These are phyloP conservation scores for Hymenoscyphus linearis DNA, from an alignment of 2,329 filamentous ascomycete genomes.

Conservation along the genomic window DNA sequence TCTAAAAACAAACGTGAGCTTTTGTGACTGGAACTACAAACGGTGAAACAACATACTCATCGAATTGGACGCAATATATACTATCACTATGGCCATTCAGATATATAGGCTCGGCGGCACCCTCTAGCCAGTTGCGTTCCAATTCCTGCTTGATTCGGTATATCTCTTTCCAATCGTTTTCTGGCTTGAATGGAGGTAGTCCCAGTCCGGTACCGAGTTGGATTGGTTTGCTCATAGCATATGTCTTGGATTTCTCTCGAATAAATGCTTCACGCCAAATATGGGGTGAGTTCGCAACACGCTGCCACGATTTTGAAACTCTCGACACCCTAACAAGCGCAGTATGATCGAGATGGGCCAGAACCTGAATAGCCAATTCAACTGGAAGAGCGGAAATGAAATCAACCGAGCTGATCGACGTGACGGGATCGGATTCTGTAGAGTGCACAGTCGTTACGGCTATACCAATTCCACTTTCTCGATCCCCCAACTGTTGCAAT, in stretches of 20 bases:
- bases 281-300: constrained; percentile 46
- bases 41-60: constrained; percentile 60
- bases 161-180: constrained; percentile 80
- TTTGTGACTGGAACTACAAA: neutral
- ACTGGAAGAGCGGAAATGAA: constrained; percentile 51
- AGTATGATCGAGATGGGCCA: constrained; percentile 50
- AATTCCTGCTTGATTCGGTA: constrained; percentile 73
- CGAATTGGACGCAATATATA: constrained; percentile 97
- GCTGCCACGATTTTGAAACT: constrained; percentile 48
- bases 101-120: constrained; percentile 76
- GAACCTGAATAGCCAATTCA: constrained; percentile 55
- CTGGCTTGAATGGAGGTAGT: constrained; percentile 48
- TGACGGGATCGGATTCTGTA: constrained; percentile 33
- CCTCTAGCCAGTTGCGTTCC: constrained; percentile 72
- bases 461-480: constrained; percentile 62
- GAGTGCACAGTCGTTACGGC: constrained; percentile 35
- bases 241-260: constrained; percentile 54
- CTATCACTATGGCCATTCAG: constrained; percentile 91
- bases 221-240: constrained; percentile 50
- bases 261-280: constrained; percentile 61
- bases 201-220: constrained; percentile 51
- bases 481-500: constrained; percentile 44
- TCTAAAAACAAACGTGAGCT: constrained; percentile 40
- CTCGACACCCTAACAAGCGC: constrained; percentile 44
- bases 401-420: constrained; percentile 49